Conservation (phyloP, 495 filamentous ascomycete species). For the Usnea hakonensis region DNA sequence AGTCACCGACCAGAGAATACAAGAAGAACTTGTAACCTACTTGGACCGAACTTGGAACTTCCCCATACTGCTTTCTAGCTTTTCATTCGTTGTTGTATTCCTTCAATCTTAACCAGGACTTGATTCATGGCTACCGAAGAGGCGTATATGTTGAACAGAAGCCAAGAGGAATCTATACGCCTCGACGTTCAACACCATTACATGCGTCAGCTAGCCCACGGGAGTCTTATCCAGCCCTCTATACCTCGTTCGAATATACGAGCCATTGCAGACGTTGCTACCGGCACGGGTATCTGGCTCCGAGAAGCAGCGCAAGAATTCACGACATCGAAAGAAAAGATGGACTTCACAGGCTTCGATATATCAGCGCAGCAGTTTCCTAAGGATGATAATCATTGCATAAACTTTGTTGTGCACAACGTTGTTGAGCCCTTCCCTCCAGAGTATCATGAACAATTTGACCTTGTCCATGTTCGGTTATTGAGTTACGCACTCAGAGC, state of each 20-base stretch:
- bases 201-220: conserved; percentile 21
- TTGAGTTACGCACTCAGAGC: conserved; percentile 17
- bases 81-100: too few species aligned
- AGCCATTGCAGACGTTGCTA: conserved; percentile 33
- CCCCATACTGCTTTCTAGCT: too few species aligned
- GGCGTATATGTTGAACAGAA: conserved; percentile 26
- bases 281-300: conserved; percentile 34
- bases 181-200: conserved; percentile 29
- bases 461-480: conserved; percentile 24
- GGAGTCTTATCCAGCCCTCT: conserved; percentile 27
- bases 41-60: too few species aligned
- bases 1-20: too few species aligned
- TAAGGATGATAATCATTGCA: conserved; percentile 14
- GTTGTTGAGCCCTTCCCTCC: conserved; percentile 26
- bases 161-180: conserved; percentile 25
- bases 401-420: conserved; percentile 28
- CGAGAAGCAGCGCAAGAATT: conserved; percentile 20
- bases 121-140: conserved; percentile 27
- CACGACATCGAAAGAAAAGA: conserved; percentile 6
- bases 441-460: conserved; percentile 18
- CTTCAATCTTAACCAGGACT: too few species aligned
- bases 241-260: conserved; percentile 24
- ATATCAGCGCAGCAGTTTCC: conserved; percentile 33
- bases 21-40: too few species aligned
- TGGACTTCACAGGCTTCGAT: conserved; percentile 31